Evolutionary conservation across 306 rosid genomes (phyloP).

Genomic region (Crataegus laevigata): DNA sequence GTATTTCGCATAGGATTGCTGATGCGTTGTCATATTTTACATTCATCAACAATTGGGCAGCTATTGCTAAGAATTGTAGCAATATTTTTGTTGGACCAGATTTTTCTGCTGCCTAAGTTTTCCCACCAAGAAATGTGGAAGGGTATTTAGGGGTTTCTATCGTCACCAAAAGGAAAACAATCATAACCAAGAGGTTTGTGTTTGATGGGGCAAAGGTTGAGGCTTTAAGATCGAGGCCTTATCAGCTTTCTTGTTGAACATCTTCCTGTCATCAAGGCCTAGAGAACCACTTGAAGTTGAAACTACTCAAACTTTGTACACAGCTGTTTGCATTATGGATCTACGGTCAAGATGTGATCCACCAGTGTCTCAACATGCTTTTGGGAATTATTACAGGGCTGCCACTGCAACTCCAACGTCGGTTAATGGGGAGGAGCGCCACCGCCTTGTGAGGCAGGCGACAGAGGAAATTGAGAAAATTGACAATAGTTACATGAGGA

Average conservation of each 20-base stretch:
- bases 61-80: not conserved
- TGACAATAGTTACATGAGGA: not conserved
- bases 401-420: not conserved
- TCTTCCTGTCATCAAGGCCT: not conserved
- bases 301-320: not conserved
- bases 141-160: not conserved
- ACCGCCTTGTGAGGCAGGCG: slow-evolving; percentile 6
- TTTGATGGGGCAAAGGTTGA: not conserved
- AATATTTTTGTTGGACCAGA: too few relatives aligned
- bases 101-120: too few relatives aligned
- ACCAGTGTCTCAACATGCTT: not conserved
- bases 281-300: not conserved
- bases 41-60: slow-evolving; percentile 39
- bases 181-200: not conserved
- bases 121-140: not conserved
- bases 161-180: not conserved
- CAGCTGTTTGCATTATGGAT: not conserved
- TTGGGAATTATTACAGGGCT: slow-evolving; percentile 10
- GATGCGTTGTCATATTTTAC: slow-evolving; percentile 34
- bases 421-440: not conserved
- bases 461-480: not conserved
- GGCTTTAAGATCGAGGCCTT: not conserved
- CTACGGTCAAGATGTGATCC: slow-evolving; percentile 4
- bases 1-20: slow-evolving; percentile 44
- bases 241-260: not conserved